Base-by-base conservation (phyloP, 169 alveolate genomes). In the Besnoitia besnoiti region DNA sequence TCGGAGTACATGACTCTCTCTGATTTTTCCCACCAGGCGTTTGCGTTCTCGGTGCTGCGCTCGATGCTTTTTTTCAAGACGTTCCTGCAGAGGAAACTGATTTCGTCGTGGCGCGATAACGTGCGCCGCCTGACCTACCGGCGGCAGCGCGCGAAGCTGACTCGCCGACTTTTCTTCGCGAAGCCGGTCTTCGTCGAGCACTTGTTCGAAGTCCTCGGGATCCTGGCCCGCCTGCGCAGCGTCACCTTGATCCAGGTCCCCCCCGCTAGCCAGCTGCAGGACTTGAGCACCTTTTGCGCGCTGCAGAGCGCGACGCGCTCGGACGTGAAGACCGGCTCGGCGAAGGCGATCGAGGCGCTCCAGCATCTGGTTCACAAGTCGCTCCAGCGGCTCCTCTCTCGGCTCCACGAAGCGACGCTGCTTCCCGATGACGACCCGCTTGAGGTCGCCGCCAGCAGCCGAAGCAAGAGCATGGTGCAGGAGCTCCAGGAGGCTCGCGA, bases 1-100 rank as follows among this genome's bases (percentile, higher is more conserved):
- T 85, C 94, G n/a, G 94, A 91, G 85, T 85, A 73, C n/a, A 85
- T 91, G 51, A 77, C 92, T 0, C 92, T 85, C 10, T 85, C 90
- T 51, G 94, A 91, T 42, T 91, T 89, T 79, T 80, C 85, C 90
- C 85, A 85, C 37, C 94, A 91, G 67, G 90, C 92, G n/a, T 91
- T 91, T 44, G 85, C 85, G 42, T 87, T 85, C 76, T 91, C 94
- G 35, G 76, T 85, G 37, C 90, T 91, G 84, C 79, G 94, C 27
- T 49, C 94, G 46, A 59, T 91, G 67, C 55, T 89, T 40, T 91
- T 91, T 61, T 91, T 91, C 90, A 91, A 76, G 85, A 85, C 91
- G 7, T 85, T 85, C 61, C 84, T 85, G 37, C 87, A 42, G 51
- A 49, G 85, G 42, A 91, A 91, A n/a, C 91, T 76, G 42, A 27